Evolutionary conservation across 1,139 yeast genomes (phyloP), one percentile per base, ranked within the genome.

Genomic region (Candida glucosophila): DNA sequence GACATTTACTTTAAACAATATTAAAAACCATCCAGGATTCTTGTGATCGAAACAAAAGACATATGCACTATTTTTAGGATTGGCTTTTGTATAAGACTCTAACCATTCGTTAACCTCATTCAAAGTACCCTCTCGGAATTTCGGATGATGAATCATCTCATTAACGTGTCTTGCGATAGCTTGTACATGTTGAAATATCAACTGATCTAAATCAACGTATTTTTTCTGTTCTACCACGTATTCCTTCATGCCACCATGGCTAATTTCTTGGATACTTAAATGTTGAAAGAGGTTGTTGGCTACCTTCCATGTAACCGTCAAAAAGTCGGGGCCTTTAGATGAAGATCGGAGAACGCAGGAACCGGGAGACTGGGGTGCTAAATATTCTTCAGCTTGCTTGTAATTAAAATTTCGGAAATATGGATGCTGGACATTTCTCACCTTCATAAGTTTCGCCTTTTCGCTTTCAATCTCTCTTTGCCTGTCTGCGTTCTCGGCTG

Each of bases 231-330:
- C 96, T 22, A 86, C 86, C 32, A 65, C 57, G 34, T 81, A 66
- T 22, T 68, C 69, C 37, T 73, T 73, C 27, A 82, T 80, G 0
- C 76, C 67, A 37, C 69, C 74, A 24, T 43, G 35, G 7, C 39
- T 75, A 28, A 70, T 65, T 52, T 90, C 98, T 36, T 77, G 67
- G 25, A 90, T 81, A 41, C 86, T 88, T 35, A 92, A 63, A 50
- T 90, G 97, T 50, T 92, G 98, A 57, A 80, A 92, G 37, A 90
- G 60, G 47, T 78, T 81, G 44, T 82, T 90, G 33, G 85, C 90
- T 20, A 92, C 88, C 49, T 90, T 90, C 97, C 98, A 90, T 0
- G 99, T 90, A 20, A 88, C 80, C 2, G 95, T 88, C 41, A 90
- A 67, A 51, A 76, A 95, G 37, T 83, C 81, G 22, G 73, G 67